Conservation (phyloP, 163 green algal species). For the Chloroidium sp. region DNA sequence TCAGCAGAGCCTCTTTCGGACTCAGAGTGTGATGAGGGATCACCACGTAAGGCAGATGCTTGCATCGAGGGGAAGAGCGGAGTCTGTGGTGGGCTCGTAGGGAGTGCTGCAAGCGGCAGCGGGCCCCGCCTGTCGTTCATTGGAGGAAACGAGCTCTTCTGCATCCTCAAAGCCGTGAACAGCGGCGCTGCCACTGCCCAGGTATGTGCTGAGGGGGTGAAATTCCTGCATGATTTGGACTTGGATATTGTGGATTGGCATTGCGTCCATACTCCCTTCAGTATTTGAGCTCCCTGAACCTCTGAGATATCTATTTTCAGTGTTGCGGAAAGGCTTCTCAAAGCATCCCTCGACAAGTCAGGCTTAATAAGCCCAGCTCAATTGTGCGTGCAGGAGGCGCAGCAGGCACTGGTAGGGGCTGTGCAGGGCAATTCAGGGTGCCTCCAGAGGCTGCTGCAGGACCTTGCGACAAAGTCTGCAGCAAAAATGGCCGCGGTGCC, state of each 20-base stretch:
- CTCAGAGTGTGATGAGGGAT: background rate
- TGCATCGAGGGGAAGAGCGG: background rate
- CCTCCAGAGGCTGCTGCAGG: constrained; percentile 1
- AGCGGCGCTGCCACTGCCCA: background rate
- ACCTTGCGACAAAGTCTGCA: background rate
- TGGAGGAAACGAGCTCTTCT: background rate
- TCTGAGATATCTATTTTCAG: too few species aligned
- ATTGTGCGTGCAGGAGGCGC: background rate
- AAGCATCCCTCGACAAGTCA: too few species aligned
- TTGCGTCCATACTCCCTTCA: background rate
- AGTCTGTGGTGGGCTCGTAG: too few species aligned
- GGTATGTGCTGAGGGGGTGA: background rate
- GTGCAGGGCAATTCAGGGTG: background rate
- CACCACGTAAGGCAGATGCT: background rate
- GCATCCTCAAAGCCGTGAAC: background rate
- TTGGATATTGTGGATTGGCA: too few species aligned
- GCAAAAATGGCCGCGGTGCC: constrained; percentile 1
- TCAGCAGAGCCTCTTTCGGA: background rate
- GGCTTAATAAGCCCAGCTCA: background rate
- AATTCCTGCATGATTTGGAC: background rate
- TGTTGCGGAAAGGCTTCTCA: too few species aligned
- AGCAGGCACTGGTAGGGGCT: background rate
- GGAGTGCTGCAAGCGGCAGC: too few species aligned
- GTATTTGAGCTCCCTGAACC: background rate
- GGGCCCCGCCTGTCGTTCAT: background rate